Conservation (phyloP, 2,329 filamentous ascomycete genomes). For the Calonectria henricotiae region DNA sequence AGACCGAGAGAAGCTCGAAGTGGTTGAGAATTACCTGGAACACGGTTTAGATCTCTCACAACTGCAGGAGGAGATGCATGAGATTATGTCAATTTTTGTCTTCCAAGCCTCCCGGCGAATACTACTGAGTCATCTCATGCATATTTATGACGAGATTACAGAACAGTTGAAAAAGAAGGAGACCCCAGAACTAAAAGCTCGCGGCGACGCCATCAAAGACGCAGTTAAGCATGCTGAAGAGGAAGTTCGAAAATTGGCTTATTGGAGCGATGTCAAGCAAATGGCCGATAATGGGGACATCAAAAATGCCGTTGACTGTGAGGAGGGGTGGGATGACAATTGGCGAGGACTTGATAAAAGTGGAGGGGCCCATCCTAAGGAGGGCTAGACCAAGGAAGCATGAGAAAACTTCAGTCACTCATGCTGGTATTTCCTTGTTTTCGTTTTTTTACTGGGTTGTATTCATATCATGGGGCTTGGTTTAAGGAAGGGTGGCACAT, state of each 20-base stretch:
- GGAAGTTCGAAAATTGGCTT: slow-evolving; percentile 86
- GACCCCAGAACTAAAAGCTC: slow-evolving; percentile 56
- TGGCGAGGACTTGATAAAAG: slow-evolving; percentile 72
- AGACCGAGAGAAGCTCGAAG: slow-evolving; percentile 92
- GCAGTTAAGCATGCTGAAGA: slow-evolving; percentile 84
- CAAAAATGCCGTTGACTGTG: slow-evolving; percentile 61
- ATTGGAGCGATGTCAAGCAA: slow-evolving; percentile 87
- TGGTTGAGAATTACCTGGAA: slow-evolving; percentile 85
- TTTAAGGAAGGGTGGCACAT: slow-evolving; percentile 7
- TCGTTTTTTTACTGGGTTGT: slow-evolving; percentile 21
- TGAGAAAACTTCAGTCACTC: slow-evolving; percentile 25
- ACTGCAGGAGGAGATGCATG: slow-evolving; percentile 83
- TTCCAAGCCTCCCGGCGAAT: slow-evolving; percentile 91
- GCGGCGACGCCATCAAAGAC: slow-evolving; percentile 79
- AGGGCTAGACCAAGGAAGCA: slow-evolving; percentile 46
- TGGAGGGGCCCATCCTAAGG: slow-evolving; percentile 62
- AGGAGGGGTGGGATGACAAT: slow-evolving; percentile 58
- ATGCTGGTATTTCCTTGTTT: slow-evolving; percentile 13
- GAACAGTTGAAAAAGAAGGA: slow-evolving; percentile 60
- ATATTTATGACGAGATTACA: slow-evolving; percentile 67
- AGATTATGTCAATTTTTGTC: slow-evolving; percentile 89
- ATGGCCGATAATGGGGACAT: slow-evolving; percentile 73
- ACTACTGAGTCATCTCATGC: slow-evolving; percentile 79
- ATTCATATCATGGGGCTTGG: slow-evolving; percentile 28
- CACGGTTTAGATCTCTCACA: slow-evolving; percentile 84